phyloP scores from a whole-genome alignment of 164 flowering plant genomes.

The Vitis rupestris region DNA sequence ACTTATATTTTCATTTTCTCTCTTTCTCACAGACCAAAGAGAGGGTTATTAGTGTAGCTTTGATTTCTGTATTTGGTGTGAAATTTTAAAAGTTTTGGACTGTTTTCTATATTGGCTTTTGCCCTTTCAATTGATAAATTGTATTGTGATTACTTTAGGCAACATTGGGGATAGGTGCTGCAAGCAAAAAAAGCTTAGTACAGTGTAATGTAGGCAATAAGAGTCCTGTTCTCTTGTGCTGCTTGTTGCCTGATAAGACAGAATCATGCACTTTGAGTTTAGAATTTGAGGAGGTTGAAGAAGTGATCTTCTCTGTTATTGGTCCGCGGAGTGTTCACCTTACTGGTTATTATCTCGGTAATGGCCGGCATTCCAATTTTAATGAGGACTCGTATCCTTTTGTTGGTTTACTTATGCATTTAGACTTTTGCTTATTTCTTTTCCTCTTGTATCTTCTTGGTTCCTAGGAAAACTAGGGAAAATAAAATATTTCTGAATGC shows the following conservation, averaged over 20 bases:
- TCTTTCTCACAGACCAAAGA: no score
- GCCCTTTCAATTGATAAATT: background rate
- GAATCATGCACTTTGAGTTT: slow-evolving; percentile 47
- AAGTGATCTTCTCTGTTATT: slow-evolving; percentile 56
- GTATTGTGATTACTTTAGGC: slow-evolving; percentile 28
- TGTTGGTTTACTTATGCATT: background rate
- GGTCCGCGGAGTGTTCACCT: slow-evolving; percentile 59
- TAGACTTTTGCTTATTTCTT: background rate
- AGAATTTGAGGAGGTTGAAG: slow-evolving; percentile 59
- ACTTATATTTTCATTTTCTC: no score
- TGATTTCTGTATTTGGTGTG: background rate
- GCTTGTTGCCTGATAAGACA: slow-evolving; percentile 38
- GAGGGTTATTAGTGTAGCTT: no score
- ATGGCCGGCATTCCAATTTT: background rate
- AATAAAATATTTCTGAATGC: no score
- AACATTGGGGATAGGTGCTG: slow-evolving; percentile 40
- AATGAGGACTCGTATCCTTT: slow-evolving; percentile 52
- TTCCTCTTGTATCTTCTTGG: background rate
- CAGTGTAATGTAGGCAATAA: slow-evolving; percentile 66
- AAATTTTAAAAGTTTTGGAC: background rate
- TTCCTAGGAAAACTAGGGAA: no score
- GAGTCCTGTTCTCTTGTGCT: slow-evolving; percentile 52
- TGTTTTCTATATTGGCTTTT: background rate
- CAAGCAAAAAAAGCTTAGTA: slow-evolving; percentile 31
- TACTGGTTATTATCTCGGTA: slow-evolving; percentile 40